Evolutionary conservation across 139 green algal genomes (phyloP), one percentile per base, ranked within the genome.

Genomic region (Coelastrella sp.): DNA sequence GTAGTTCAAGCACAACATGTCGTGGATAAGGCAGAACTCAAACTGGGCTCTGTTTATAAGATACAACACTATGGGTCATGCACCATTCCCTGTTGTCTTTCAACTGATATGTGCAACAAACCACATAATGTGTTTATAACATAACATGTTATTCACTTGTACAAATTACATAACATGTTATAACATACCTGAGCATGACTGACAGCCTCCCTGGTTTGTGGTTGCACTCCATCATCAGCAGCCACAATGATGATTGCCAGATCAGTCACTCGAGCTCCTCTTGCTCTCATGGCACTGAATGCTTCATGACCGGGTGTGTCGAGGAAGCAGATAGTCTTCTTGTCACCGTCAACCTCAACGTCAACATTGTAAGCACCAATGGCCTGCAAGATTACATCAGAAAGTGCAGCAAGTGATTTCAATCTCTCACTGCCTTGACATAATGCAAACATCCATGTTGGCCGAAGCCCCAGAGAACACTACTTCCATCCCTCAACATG

Each of bases 201-300:
- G 75, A 99, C 93, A 11, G 97, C 97, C 85, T 99, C 97, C 1
- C 93, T 66, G 3, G 97, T 99, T 92, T 99, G 98, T 41, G 97
- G 97, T 78, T 93, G 91, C 73, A 99, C 95, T 21, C 98, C 97
- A 80, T 99, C 98, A 85, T 99, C 96, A 11, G 97, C 98, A 25
- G 98, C 97, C 51, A 99, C 95, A 35, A 99, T 96, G 82, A 99
- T 95, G 85, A 99, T 92, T 9, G 97, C 97, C 32, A 99, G 93
- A 89, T 99, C 98, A 0, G 97, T 99, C 27, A 99, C 96, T 62
- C 92, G 88, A 30, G 90, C 86, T 2, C 90, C 90, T 2, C 88
- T 71, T 11, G 98, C 97, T 1, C 98, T 87, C 98, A 99, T 99
- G 4, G 97, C 97, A 71, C 89, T 96, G 94, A 99, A 99, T 0